Conservation (phyloP, 2,329 filamentous ascomycete genomes). For the Ophiostoma quercus region DNA sequence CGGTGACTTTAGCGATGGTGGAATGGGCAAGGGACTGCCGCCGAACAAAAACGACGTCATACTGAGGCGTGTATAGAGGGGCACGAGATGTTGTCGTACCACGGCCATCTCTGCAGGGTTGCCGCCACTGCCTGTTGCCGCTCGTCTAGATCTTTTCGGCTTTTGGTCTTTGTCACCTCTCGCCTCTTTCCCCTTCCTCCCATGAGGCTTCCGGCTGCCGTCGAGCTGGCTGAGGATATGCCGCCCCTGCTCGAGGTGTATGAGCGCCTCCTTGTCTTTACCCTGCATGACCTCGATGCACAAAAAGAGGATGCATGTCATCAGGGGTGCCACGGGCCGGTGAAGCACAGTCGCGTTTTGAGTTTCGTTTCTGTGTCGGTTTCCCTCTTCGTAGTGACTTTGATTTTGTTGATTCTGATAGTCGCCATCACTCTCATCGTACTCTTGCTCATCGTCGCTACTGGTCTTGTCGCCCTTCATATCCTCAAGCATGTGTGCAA, state of each 20-base stretch:
- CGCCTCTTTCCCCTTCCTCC: neutral
- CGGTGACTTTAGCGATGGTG: neutral
- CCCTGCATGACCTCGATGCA: constrained; percentile 52
- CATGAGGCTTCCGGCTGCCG: neutral
- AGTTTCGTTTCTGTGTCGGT: neutral
- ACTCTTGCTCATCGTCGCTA: neutral
- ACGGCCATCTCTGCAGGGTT: neutral
- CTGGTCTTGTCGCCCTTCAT: constrained; percentile 15
- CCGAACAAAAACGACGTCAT: neutral
- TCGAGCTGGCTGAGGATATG: constrained; percentile 38
- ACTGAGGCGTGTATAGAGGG: neutral
- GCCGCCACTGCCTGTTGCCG: neutral
- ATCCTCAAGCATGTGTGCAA: constrained; percentile 22
- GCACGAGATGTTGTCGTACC: neutral
- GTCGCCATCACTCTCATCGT: neutral
- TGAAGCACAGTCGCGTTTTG: neutral
- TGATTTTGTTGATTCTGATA: neutral
- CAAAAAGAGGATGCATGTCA: constrained; percentile 34
- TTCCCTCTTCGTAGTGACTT: neutral
- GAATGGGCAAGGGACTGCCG: neutral
- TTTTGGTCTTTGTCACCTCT: neutral
- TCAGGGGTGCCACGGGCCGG: constrained; percentile 21
- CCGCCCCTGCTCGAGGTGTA: constrained; percentile 43
- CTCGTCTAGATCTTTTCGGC: neutral
- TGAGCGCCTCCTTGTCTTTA: constrained; percentile 42